Evolutionary conservation across 768 basidiomycete genomes (phyloP), one percentile per base, ranked within the genome.

Genomic region (Russula foetens): DNA sequence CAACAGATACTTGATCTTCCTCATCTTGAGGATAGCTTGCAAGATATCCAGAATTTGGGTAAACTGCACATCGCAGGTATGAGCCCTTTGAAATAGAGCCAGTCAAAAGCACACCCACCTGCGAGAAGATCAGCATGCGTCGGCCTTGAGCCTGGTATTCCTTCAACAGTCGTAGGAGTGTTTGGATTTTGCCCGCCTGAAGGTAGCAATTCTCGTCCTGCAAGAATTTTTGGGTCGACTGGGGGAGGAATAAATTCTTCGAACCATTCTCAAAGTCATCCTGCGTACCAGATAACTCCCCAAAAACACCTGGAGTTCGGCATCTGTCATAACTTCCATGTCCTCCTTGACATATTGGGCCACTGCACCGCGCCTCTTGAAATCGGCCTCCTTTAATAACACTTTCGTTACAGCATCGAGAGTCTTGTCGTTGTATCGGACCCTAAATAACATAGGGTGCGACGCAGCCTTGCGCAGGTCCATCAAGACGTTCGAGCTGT

Each of bases 251-350:
- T 53, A 39, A 44, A 2, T 7, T 12, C 41, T 19, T 56, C 53
- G n/a, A 21, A 33, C 41, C 41, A 7, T 24, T n/a, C 19, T 19
- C 3, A 29, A 21, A 56, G 9, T 1, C 55, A 44, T 58, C 35
- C 41, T 60, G 67, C 79, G 43, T 57, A 93, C 93, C 81, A 90
- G 92, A 75, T 96, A 96, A 12, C 84, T 83, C 51, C 81, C 80
- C 68, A 88, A 90, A 70, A 95, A 96, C 44, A 82, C 73, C 68
- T 97, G 92, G 38, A 99, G 77, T 74, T 98, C 97, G 8, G 93
- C 88, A 73, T 99, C 97, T 46, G 93, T 96, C 96, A 98, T 98
- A 21, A 97, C 88, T 67, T 90, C 84, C 90, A 99, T 92, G 72
- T 99, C 97, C 72, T 99, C 97, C 70, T 92, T 91, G 53, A 99